Evolutionary conservation across 495 filamentous ascomycete species (phyloP).

Genomic region (Penicillium psychrofluorescens): DNA sequence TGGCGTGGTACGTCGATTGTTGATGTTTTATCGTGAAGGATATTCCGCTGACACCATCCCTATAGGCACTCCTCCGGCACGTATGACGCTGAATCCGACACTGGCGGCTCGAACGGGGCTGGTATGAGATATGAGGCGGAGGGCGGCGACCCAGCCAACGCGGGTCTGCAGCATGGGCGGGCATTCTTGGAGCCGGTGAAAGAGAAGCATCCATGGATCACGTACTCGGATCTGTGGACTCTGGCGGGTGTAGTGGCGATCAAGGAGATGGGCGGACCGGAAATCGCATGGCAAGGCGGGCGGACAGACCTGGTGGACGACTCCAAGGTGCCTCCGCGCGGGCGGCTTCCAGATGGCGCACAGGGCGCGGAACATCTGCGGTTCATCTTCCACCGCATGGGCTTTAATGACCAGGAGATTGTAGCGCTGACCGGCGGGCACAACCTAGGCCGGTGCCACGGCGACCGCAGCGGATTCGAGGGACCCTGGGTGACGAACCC

Average conservation of each 20-base stretch:
- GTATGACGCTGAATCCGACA: constrained; percentile 50
- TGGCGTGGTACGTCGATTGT: constrained; percentile 47
- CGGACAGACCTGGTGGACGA: constrained; percentile 54
- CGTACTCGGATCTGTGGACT: constrained; percentile 58
- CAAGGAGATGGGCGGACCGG: constrained; percentile 50
- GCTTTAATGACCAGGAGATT: constrained; percentile 59
- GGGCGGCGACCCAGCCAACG: constrained; percentile 57
- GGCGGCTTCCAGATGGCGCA: constrained; percentile 52
- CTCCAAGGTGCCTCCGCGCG: constrained; percentile 47
- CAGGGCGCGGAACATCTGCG: constrained; percentile 52
- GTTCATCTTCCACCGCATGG: constrained; percentile 55
- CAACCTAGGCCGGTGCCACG: constrained; percentile 53
- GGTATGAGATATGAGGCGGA: constrained; percentile 60
- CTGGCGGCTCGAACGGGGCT: constrained; percentile 56
- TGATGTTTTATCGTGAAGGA: neutral
- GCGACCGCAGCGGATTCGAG: constrained; percentile 53
- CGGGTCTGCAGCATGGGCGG: constrained; percentile 54
- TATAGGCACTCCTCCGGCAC: constrained; percentile 53
- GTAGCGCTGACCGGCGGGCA: constrained; percentile 56
- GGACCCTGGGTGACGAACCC: constrained; percentile 59
- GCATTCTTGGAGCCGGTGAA: constrained; percentile 57
- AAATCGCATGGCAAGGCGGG: constrained; percentile 46
- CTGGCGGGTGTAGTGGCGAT: constrained; percentile 52
- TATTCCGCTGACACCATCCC: constrained; percentile 2
- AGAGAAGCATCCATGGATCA: constrained; percentile 51